Percentiles rank a stretch among this genome's conserved stretches.
These are phyloP conservation scores for Crithidia bombi DNA, from an alignment of 208 protist genomes.

Conservation along the genomic window DNA sequence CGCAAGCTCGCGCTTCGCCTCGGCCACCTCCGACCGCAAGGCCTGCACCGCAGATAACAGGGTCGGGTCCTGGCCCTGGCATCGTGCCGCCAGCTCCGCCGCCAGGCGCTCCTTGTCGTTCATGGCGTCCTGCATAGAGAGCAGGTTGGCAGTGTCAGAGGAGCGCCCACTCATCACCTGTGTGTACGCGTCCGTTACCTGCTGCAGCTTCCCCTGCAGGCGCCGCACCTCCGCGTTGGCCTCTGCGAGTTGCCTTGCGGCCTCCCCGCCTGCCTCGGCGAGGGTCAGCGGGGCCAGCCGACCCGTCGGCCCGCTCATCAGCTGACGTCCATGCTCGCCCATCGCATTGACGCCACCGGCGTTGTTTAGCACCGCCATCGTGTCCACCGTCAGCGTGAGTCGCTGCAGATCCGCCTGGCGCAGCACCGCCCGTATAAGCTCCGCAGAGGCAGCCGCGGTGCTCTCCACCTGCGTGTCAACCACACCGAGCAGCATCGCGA, in stretches of 20 bases:
- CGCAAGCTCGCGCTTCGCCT: slow-evolving; percentile 64
- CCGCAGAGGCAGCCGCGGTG: slow-evolving; percentile 50
- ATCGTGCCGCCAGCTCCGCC: slow-evolving; percentile 41
- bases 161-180: slow-evolving; percentile 57
- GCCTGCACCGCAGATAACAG: slow-evolving; percentile 41
- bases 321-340: slow-evolving; percentile 53
- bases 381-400: slow-evolving; percentile 54
- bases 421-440: slow-evolving; percentile 70
- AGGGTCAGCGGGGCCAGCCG: slow-evolving; percentile 69
- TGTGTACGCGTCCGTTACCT: slow-evolving; percentile 64
- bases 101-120: slow-evolving; percentile 50
- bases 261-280: slow-evolving; percentile 59
- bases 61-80: slow-evolving; percentile 45
- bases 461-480: slow-evolving; percentile 58
- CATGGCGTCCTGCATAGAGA: slow-evolving; percentile 57
- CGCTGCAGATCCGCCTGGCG: slow-evolving; percentile 73
- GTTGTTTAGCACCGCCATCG: slow-evolving; percentile 54
- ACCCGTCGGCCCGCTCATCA: slow-evolving; percentile 58
- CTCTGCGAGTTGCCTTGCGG: slow-evolving; percentile 64
- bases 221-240: slow-evolving; percentile 69
- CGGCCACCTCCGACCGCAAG: slow-evolving; percentile 59
- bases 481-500: slow-evolving; percentile 54
- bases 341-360: slow-evolving; percentile 55
- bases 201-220: slow-evolving; percentile 67
- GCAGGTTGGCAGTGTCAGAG: slow-evolving; percentile 48